A percentile compares a stretch with the other conserved stretches of the same genome.
phyloP scores from a whole-genome alignment of 164 flowering plant genomes.

The Sextonia rubra region DNA sequence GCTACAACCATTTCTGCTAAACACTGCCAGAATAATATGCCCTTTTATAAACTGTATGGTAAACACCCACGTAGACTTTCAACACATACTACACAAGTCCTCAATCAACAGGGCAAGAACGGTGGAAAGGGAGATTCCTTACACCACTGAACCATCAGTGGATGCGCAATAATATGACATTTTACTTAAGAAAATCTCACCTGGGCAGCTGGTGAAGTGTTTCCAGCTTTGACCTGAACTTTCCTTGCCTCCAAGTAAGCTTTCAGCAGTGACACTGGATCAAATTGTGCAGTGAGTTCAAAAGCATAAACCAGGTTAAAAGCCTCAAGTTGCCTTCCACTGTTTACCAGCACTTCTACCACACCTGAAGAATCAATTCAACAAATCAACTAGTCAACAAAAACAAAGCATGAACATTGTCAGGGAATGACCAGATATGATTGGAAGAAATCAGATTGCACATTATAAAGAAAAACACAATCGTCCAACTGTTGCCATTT shows the following conservation, averaged over 20 bases:
- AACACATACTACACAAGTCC: too few species aligned
- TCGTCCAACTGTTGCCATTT: neutral
- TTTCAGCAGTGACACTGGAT: slow-evolving; percentile 72
- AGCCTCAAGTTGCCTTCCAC: slow-evolving; percentile 93
- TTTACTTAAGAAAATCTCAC: slow-evolving; percentile 21
- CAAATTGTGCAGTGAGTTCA: slow-evolving; percentile 67
- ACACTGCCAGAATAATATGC: too few species aligned
- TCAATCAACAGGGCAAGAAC: too few species aligned
- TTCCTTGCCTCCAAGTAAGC: slow-evolving; percentile 75
- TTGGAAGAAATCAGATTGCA: neutral
- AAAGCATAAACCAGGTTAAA: slow-evolving; percentile 89
- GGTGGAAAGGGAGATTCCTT: too few species aligned
- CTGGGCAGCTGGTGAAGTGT: slow-evolving; percentile 57
- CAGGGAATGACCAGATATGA: neutral
- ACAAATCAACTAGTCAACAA: too few species aligned
- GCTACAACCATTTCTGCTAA: too few species aligned
- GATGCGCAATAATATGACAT: too few species aligned
- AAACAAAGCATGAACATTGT: neutral
- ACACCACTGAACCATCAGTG: too few species aligned
- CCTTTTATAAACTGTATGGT: too few species aligned
- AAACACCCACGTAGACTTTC: too few species aligned
- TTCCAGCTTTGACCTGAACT: slow-evolving; percentile 58
- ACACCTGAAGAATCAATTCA: slow-evolving; percentile 51
- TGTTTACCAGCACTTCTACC: slow-evolving; percentile 65
- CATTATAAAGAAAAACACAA: neutral